Conservation (phyloP, 2,329 filamentous ascomycete genomes). For the Aureobasidium sp. region DNA sequence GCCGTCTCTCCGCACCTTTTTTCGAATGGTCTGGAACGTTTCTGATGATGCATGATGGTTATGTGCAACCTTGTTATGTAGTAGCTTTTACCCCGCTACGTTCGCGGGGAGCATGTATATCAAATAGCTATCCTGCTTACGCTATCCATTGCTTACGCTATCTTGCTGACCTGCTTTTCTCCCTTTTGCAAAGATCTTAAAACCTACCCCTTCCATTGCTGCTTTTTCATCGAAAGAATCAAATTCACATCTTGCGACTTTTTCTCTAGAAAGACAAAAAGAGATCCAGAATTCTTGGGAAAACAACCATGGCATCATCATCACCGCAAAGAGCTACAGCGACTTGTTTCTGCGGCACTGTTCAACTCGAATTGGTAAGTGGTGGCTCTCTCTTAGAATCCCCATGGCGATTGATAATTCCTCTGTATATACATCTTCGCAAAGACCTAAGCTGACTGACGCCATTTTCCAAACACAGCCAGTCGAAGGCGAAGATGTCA, state of each 20-base stretch:
- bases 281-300: no score
- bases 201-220: no score
- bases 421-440: neutral
- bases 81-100: no score
- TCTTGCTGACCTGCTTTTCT: no score
- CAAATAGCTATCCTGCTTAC: neutral
- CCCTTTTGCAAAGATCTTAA: no score
- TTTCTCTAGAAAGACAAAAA: no score
- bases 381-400: no score
- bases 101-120: neutral
- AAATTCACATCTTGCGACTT: neutral
- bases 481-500: slow-evolving; percentile 33
- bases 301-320: neutral
- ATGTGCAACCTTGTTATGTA: no score
- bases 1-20: neutral
- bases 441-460: neutral
- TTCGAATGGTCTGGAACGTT: neutral
- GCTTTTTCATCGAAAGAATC: neutral
- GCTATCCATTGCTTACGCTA: no score
- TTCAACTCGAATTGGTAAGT: slow-evolving; percentile 45
- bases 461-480: neutral
- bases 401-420: neutral
- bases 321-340: slow-evolving; percentile 36
- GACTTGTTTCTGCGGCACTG: slow-evolving; percentile 50
- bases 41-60: no score